Percentiles rank a stretch among this genome's conserved stretches.
Conservation (phyloP, 352 stramenopile species). For the Pythium grandisporangium region DNA sequence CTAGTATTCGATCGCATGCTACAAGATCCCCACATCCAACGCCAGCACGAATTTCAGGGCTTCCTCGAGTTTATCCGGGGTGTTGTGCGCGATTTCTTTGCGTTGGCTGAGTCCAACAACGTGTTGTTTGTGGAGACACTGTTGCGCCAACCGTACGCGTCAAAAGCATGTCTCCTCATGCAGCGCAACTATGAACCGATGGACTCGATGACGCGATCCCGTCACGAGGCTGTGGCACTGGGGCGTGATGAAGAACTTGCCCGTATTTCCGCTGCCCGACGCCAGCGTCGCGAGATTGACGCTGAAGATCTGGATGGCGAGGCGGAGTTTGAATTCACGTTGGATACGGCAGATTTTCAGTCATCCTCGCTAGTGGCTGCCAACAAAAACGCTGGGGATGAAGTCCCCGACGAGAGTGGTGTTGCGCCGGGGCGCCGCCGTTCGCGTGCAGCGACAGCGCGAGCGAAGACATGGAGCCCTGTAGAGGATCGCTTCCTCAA, state of each 20-base stretch:
- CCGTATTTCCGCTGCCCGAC: constrained; percentile 50
- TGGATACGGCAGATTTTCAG: constrained; percentile 53
- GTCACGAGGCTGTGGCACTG: constrained; percentile 48
- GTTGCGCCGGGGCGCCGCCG: constrained; percentile 12
- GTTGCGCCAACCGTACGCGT: constrained; percentile 59
- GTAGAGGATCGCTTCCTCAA: constrained; percentile 75
- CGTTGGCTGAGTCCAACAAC: constrained; percentile 67
- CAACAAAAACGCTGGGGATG: background rate
- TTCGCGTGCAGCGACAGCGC: constrained; percentile 22
- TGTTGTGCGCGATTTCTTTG: constrained; percentile 74
- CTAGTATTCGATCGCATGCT: constrained; percentile 80
- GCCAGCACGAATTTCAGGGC: constrained; percentile 39
- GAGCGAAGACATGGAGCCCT: constrained; percentile 75
- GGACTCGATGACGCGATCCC: constrained; percentile 50
- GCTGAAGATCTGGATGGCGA: constrained; percentile 75
- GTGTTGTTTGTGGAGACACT: constrained; percentile 73
- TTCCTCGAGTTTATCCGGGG: constrained; percentile 77
- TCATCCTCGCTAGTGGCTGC: constrained; percentile 25
- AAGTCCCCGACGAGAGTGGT: constrained; percentile 18
- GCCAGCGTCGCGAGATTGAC: constrained; percentile 60
- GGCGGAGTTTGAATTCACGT: constrained; percentile 69
- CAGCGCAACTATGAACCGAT: constrained; percentile 70
- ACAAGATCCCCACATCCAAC: constrained; percentile 63
- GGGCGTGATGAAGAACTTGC: constrained; percentile 46
- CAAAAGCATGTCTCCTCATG: constrained; percentile 58